Conservation (phyloP, 2,329 filamentous ascomycete species). For the Corinectria fuckeliana region DNA sequence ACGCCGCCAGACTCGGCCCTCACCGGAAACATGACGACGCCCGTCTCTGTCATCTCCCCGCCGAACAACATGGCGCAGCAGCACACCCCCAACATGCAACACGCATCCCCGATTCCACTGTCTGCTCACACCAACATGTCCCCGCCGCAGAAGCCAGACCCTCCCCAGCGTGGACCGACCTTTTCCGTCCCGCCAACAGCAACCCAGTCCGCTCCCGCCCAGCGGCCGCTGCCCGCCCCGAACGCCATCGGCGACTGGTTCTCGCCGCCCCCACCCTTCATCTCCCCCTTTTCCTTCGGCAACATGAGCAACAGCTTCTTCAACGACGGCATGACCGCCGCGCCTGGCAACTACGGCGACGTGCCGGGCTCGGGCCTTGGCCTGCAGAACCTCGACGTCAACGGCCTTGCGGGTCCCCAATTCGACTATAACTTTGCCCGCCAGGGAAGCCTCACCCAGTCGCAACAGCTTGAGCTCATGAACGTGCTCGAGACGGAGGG, state of each 20-base stretch:
- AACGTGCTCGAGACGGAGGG: slow-evolving; percentile 76
- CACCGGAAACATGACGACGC: slow-evolving; percentile 38
- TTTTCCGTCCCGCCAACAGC: slow-evolving; percentile 51
- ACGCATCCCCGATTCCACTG: slow-evolving; percentile 37
- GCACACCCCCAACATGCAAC: slow-evolving; percentile 37
- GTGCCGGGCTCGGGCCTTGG: slow-evolving; percentile 42
- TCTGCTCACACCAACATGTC: slow-evolving; percentile 42
- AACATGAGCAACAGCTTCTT: slow-evolving; percentile 52
- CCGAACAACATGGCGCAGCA: slow-evolving; percentile 43
- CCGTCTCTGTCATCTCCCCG: slow-evolving; percentile 48
- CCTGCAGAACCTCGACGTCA: slow-evolving; percentile 41
- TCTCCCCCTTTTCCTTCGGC: slow-evolving; percentile 59
- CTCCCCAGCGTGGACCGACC: slow-evolving; percentile 38
- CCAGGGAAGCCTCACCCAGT: slow-evolving; percentile 75
- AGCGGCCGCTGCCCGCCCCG: slow-evolving; percentile 51
- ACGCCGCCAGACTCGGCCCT: slow-evolving; percentile 54
- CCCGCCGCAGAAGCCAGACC: slow-evolving; percentile 38
- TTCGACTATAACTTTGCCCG: slow-evolving; percentile 53
- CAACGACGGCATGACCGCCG: slow-evolving; percentile 42
- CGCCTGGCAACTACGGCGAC: slow-evolving; percentile 39
- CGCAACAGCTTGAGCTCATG: slow-evolving; percentile 86
- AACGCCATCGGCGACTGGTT: slow-evolving; percentile 59
- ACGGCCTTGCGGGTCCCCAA: slow-evolving; percentile 34
- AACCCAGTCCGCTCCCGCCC: slow-evolving; percentile 47
- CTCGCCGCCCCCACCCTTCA: slow-evolving; percentile 58